Percentiles rank a stretch among this genome's conserved stretches.
Evolutionary conservation across 148 eudicot genomes (phyloP).

Genomic region (Fagopyrum esculentum): DNA sequence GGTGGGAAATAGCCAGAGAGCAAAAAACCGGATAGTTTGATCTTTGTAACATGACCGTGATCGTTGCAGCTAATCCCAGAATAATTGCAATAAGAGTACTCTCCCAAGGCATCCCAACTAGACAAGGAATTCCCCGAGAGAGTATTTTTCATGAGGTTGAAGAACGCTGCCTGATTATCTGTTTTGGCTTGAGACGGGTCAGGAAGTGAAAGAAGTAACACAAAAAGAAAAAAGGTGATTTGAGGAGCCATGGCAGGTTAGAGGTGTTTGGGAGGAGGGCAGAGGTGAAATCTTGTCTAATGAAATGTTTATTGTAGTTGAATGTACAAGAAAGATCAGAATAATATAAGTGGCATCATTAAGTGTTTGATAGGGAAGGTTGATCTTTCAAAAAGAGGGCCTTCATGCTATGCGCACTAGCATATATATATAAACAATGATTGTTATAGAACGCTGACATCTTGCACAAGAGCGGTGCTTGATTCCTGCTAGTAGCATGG

Average conservation of each 20-base stretch:
- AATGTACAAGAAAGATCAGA: constrained; percentile 20
- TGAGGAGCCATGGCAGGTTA: constrained; percentile 35
- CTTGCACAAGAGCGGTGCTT: no score
- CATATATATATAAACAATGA: neutral
- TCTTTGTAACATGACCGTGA: constrained; percentile 33
- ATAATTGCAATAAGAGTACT: constrained; percentile 36
- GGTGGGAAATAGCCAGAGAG: constrained; percentile 60
- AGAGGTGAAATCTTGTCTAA: constrained; percentile 8
- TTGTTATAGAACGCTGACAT: no score
- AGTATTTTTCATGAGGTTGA: constrained; percentile 50
- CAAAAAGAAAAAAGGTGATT: constrained; percentile 17
- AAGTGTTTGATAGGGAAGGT: neutral
- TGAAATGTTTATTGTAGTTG: constrained; percentile 28
- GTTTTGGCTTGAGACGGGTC: constrained; percentile 19
- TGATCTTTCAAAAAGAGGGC: neutral
- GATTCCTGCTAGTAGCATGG: no score
- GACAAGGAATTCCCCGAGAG: constrained; percentile 40
- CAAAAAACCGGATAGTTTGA: constrained; percentile 43
- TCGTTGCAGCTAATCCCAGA: constrained; percentile 54
- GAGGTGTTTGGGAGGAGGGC: constrained; percentile 4
- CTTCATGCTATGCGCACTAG: neutral
- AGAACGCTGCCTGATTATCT: constrained; percentile 43
- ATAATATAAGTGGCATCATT: constrained; percentile 14
- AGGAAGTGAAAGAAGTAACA: constrained; percentile 24
- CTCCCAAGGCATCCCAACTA: constrained; percentile 34